A percentile compares a stretch with the other conserved stretches of the same genome.
Evolutionary conservation across 2,329 filamentous ascomycete genomes (phyloP).

Genomic region (Pseudomassariella vexata): DNA sequence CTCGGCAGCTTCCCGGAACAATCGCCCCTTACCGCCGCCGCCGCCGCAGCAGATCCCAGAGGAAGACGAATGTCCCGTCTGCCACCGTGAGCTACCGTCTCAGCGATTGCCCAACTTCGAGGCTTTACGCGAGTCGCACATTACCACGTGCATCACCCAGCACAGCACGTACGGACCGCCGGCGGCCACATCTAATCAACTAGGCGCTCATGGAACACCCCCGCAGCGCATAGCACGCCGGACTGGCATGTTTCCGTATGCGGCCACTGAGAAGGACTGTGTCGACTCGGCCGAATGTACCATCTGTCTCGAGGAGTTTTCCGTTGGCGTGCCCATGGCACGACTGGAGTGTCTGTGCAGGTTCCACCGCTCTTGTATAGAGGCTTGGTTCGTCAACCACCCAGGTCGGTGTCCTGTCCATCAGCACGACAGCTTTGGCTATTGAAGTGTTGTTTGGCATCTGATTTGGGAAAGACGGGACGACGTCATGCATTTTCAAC

Average conservation of each 20-base stretch:
- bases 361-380: constrained; percentile 57
- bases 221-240: constrained; percentile 34
- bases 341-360: constrained; percentile 61
- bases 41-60: constrained; percentile 53
- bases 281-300: constrained; percentile 63
- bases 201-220: constrained; percentile 17
- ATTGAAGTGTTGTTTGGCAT: constrained; percentile 22
- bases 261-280: constrained; percentile 62
- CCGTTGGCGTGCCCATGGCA: constrained; percentile 58
- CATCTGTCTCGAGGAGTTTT: constrained; percentile 62
- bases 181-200: constrained; percentile 15
- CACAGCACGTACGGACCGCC: constrained; percentile 44
- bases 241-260: constrained; percentile 59
- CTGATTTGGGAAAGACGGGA: too few species aligned
- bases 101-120: constrained; percentile 48
- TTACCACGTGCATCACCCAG: constrained; percentile 49
- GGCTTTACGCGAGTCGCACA: constrained; percentile 50
- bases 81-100: constrained; percentile 64
- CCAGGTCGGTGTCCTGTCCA: constrained; percentile 61
- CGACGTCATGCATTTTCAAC: too few species aligned
- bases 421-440: constrained; percentile 57
- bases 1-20: constrained; percentile 28
- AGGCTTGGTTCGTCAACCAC: constrained; percentile 56
- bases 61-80: constrained; percentile 76
- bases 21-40: constrained; percentile 29